Base-by-base conservation (phyloP, 768 basidiomycete species). In the Exidia glandulosa region DNA sequence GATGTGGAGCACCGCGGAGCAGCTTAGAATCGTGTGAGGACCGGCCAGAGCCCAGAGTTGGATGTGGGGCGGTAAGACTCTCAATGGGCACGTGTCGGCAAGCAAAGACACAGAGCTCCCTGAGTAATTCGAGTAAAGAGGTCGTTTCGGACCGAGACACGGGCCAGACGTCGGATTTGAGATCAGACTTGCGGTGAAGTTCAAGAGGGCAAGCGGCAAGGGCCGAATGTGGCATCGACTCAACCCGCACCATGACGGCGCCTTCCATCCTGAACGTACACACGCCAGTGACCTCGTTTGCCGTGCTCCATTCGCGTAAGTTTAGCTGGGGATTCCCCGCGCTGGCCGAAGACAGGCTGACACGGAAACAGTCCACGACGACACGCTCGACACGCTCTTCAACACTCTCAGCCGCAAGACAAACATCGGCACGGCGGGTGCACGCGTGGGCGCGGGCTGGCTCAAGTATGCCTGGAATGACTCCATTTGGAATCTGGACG, bases 381-480 rank as follows among this genome's bases (percentile, higher is more conserved):
- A 90, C 56, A 78, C 83, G 2, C 68, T 91, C 34, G 72, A 77
- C 27, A 76, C 77, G 30, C 77, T 93, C 7, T 86, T 77, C 66
- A 82, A 87, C 68, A 88, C 86, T 63, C 78, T 93, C 57, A 88
- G 79, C 65, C 75, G 82, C 62, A 93, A 91, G 71, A 66, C 75
- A 0, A 76, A 79, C 47, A 76, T 77, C 0, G 81, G 82, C 25
- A 85, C 84, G 66, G 73, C 77, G 58, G 81, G 81, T 19, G 74
- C 81, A 61, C 80, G 81, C 23, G 81, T 93, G 23, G 84, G 82
- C 32, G 77, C 87, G 16, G 87, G 88, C 34, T 92, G 90, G 83
- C 74, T 95, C 55, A 91, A 93, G 66, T 97, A 97, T 68, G 82
- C 88, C 62, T 94, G 83, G 76, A 83, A 84, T 63, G 81, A 84